phyloP scores from a whole-genome alignment of 2,329 filamentous ascomycete genomes.

The Epichloe typhina region DNA sequence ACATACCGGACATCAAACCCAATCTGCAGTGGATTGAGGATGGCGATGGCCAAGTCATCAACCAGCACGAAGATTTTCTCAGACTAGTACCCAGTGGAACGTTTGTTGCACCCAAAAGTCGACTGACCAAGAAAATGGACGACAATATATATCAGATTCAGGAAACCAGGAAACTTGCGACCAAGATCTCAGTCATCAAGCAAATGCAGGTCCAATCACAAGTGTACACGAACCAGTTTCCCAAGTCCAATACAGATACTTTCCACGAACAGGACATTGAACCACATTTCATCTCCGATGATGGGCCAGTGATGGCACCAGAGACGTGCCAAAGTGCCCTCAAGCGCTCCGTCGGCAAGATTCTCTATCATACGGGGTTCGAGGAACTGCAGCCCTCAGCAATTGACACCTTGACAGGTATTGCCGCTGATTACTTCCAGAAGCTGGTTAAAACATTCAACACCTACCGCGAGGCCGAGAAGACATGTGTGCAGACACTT shows the following conservation, averaged over 20 bases:
- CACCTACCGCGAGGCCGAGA: slow-evolving; percentile 72
- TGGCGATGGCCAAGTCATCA: slow-evolving; percentile 74
- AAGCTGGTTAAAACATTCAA: slow-evolving; percentile 72
- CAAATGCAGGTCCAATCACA: slow-evolving; percentile 99
- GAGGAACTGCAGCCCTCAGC: slow-evolving; percentile 95
- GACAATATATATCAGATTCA: slow-evolving; percentile 91
- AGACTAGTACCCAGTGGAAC: slow-evolving; percentile 60
- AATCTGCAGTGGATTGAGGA: slow-evolving; percentile 83
- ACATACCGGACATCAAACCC: slow-evolving; percentile 70
- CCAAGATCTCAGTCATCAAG: slow-evolving; percentile 95
- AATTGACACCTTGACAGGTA: slow-evolving; percentile 76
- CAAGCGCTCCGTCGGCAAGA: slow-evolving; percentile 82
- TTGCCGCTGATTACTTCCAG: slow-evolving; percentile 79
- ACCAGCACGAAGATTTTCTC: slow-evolving; percentile 75
- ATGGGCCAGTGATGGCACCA: slow-evolving; percentile 76
- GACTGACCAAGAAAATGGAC: slow-evolving; percentile 67
- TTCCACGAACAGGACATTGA: slow-evolving; percentile 80
- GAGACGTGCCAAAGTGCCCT: slow-evolving; percentile 72
- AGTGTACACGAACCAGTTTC: slow-evolving; percentile 96
- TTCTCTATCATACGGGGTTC: slow-evolving; percentile 93
- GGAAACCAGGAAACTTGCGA: slow-evolving; percentile 87
- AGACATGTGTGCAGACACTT: slow-evolving; percentile 41
- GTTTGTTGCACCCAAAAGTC: slow-evolving; percentile 64
- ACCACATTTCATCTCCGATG: slow-evolving; percentile 78
- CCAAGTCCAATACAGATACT: slow-evolving; percentile 83